phyloP scores from a whole-genome alignment of 2,329 filamentous ascomycete species.

The Trichothecium roseum region DNA sequence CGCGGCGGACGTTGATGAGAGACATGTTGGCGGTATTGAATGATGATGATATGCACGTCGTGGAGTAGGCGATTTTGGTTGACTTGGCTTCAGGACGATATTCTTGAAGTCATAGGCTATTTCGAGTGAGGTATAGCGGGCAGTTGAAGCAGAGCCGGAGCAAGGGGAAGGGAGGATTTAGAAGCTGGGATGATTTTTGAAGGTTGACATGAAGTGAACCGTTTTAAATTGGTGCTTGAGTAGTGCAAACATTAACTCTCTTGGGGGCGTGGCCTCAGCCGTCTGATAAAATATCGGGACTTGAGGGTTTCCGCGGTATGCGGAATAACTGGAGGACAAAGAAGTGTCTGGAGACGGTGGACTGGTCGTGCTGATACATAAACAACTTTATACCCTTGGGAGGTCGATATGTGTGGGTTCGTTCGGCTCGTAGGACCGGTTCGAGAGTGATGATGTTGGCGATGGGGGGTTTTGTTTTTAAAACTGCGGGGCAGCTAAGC shows the following conservation, averaged over 20 bases:
- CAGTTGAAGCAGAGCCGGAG: slow-evolving; percentile 21
- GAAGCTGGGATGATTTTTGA: slow-evolving; percentile 39
- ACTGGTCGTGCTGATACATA: slow-evolving; percentile 96
- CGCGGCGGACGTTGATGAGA: slow-evolving; percentile 95
- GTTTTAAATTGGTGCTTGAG: slow-evolving; percentile 34
- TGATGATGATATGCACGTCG: slow-evolving; percentile 1
- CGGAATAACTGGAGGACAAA: slow-evolving; percentile 96
- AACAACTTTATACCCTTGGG: slow-evolving; percentile 44
- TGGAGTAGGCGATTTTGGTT: slow-evolving; percentile 8
- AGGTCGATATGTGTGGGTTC: slow-evolving; percentile 1
- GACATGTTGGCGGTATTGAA: slow-evolving; percentile 63
- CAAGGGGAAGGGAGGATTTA: slow-evolving; percentile 36
- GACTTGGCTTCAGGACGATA: too few relatives aligned
- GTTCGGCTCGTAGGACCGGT: too few relatives aligned
- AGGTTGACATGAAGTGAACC: slow-evolving; percentile 43
- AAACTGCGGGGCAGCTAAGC: too few relatives aligned
- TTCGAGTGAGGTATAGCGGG: slow-evolving; percentile 19
- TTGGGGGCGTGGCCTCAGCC: slow-evolving; percentile 59
- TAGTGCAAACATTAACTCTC: slow-evolving; percentile 47
- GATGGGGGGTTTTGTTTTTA: too few relatives aligned
- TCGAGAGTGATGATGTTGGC: too few relatives aligned
- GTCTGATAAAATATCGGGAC: slow-evolving; percentile 80
- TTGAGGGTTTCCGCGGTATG: slow-evolving; percentile 90
- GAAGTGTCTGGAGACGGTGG: slow-evolving; percentile 90
- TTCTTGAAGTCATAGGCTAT: slow-evolving; percentile 12